phyloP scores from a whole-genome alignment of 176 grass and related monocot species.

The Ensete ventricosum region DNA sequence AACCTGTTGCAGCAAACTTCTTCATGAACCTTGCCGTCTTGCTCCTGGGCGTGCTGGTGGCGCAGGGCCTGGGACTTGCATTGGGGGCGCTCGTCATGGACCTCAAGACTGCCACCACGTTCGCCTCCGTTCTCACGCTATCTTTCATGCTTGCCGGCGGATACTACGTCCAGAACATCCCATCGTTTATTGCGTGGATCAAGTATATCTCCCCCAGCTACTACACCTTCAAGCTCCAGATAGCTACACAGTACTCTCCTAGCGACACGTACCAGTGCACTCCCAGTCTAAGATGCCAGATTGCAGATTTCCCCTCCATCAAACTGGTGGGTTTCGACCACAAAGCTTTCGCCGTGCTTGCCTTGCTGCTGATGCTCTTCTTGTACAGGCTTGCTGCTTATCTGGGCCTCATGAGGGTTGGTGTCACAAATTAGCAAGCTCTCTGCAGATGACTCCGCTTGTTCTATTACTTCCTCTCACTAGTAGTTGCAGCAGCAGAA shows the following conservation, averaged over 20 bases:
- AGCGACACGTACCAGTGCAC: constrained; percentile 28
- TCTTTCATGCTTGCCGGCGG: constrained; percentile 30
- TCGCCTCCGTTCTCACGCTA: constrained; percentile 25
- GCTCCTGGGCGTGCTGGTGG: constrained; percentile 26
- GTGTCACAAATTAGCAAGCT: neutral
- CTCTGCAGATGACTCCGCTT: too few species aligned
- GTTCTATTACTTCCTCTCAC: too few species aligned
- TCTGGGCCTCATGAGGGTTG: constrained; percentile 34
- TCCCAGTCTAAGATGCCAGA: constrained; percentile 11
- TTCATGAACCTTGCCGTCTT: constrained; percentile 13
- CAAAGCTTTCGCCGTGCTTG: neutral
- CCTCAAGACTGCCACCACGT: constrained; percentile 25
- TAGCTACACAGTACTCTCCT: constrained; percentile 21
- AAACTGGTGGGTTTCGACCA: constrained; percentile 20
- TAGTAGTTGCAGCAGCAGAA: too few species aligned
- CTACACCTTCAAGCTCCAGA: constrained; percentile 34
- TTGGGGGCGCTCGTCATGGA: constrained; percentile 45
- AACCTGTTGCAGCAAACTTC: constrained; percentile 12
- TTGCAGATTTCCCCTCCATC: constrained; percentile 25
- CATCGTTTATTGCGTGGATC: constrained; percentile 31
- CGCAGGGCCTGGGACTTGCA: constrained; percentile 35
- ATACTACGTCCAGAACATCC: constrained; percentile 29
- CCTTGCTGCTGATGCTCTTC: constrained; percentile 27
- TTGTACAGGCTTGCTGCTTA: constrained; percentile 28
- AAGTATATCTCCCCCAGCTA: constrained; percentile 33